Evolutionary conservation across 2,329 filamentous ascomycete genomes (phyloP), one percentile per base, ranked within the genome.

Genomic region (Botrytis porri): DNA sequence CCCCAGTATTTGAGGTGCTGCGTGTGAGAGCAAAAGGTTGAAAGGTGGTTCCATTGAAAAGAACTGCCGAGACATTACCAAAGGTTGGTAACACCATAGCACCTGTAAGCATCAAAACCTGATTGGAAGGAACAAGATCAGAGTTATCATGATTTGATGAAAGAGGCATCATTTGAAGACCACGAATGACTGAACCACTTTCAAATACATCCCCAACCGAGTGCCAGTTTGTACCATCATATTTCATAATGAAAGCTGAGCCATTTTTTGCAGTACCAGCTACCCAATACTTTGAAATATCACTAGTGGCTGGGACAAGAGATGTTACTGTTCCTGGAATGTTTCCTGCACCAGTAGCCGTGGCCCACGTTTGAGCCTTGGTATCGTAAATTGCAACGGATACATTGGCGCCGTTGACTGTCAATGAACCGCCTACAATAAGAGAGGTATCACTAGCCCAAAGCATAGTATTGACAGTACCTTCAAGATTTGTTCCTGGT

Each of bases 51-150:
- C 96, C 96, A 79, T 98, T 93, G 84, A 93, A 99, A 41, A 98
- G 84, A 12, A 91, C 95, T 14, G 93, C 94, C 22, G 95, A 97
- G 9, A 92, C 93, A 73, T 90, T 91, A 73, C 95, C 95, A 80
- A 94, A 94, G 66, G 84, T 84, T 0, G 92, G 89, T 29, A 98
- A 86, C 76, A 89, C 87, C 77, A 99, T 88, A 70, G 92, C 88
- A 57, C 96, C 96, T n/a, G 93, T 93, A 67, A 98, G 85, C 83
- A 99, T 87, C 51, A 99, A 88, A 6, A 89, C 87, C 80, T 96
- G 89, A 75, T 89, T 85, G 29, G 87, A 83, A 69, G 89, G 86
- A 25, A 99, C 83, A 10, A 94, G 84, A 54, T 88, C 83, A 3
- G 88, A 89, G 22, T 85, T 83, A 51, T 84, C 88, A 80, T 98